Percentiles rank a stretch among this genome's conserved stretches.
Conservation (phyloP, 2,329 filamentous ascomycete species). For the Trichoderma simmonsii region DNA sequence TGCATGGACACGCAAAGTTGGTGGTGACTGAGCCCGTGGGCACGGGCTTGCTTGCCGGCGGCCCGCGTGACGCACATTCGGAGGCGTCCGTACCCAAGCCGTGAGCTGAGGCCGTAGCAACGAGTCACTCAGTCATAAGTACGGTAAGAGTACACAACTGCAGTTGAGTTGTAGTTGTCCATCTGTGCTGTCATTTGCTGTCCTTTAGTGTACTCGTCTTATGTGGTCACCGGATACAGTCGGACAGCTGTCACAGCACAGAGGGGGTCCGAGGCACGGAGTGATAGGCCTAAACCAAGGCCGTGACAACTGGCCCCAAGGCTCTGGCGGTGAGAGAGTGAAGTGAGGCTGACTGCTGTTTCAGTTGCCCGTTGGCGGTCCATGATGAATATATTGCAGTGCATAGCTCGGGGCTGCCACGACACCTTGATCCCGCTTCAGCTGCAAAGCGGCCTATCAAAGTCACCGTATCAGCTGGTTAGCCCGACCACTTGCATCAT, state of each 20-base stretch:
- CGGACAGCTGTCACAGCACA: background rate
- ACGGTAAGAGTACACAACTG: background rate
- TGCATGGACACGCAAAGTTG: background rate
- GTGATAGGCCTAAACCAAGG: background rate
- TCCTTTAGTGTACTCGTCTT: background rate
- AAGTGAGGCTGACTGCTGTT: conserved; percentile 1
- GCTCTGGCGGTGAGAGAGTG: background rate
- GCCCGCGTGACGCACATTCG: conserved; percentile 1
- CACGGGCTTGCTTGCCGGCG: background rate
- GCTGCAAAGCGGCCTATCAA: background rate
- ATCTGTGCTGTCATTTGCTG: background rate
- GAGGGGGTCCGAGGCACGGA: background rate
- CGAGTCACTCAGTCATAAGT: background rate
- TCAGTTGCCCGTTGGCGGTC: background rate
- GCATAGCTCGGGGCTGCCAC: background rate
- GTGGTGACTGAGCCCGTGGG: background rate
- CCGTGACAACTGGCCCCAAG: background rate
- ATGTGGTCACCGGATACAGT: background rate
- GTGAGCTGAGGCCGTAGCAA: background rate
- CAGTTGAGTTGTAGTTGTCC: background rate
- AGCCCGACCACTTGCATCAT: background rate
- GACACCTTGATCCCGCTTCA: background rate
- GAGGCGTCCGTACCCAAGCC: background rate
- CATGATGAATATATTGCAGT: background rate
- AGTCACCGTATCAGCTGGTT: background rate